Base-by-base conservation (phyloP, 495 filamentous ascomycete genomes). In the Penicillium ochrochloron region DNA sequence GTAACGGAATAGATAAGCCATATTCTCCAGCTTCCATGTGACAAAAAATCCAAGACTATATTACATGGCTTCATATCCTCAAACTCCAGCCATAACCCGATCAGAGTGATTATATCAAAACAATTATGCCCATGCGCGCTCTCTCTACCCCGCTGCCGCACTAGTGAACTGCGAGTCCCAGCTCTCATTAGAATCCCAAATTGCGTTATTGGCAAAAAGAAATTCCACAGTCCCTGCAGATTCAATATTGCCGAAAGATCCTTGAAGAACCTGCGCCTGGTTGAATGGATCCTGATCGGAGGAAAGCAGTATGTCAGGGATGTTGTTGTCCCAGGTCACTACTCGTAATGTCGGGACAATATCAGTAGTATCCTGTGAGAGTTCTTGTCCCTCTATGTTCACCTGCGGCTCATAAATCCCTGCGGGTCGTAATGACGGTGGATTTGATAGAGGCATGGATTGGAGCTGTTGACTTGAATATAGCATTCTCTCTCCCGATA, bases 151-250 rank as follows among this genome's bases (percentile, higher is more conserved):
- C 25, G 15, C 25, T 8, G 23, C 50, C 8, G 25, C 25, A 10
- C 17, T 25, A 29, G 50, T 5, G 5, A 53, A 29, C 50, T 53
- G 50, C 25, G 29, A 53, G 15, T 53, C 50, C 50, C 25, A 53
- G 5, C 25, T 53, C 50, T 53, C 50, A 31, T 31, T 25, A 33
- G 50, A 53, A 31, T 53, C 50, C 50, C 50, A 53, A 25, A 53
- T 53, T 27, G 50, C 50, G 15, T 12, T 53, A 53, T 33, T 53
- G 5, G 50, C 50, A 33, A 53, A 53, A 15, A 53, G 50, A 12
- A 53, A 33, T 33, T 53, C 50, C 50, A 53, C 31, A 5, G 50
- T 33, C 50, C 50, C 25, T 12, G 21, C 31, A 15, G 50, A 17
- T 27, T 53, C 50, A 31, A 53, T 15, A 33, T 53, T 33, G 15